phyloP scores from a whole-genome alignment of 2,329 filamentous ascomycete species.

The Phaeosphaeriaceae sp. region DNA sequence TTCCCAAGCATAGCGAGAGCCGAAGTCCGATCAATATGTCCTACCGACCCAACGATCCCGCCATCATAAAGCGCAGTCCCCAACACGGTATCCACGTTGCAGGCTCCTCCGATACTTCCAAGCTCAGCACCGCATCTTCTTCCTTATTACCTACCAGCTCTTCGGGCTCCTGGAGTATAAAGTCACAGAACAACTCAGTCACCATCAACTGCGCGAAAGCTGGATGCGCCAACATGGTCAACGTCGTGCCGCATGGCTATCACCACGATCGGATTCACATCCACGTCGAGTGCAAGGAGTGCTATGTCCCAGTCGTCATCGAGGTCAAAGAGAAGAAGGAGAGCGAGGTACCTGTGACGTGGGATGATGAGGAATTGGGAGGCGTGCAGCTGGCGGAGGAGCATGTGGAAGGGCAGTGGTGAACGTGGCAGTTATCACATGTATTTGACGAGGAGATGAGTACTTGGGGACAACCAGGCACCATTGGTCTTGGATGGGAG shows the following conservation, averaged over 20 bases:
- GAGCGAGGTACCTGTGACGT: background rate
- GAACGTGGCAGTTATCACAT: background rate
- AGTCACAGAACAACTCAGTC: background rate
- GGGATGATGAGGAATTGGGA: background rate
- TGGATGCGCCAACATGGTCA: slow-evolving; percentile 4
- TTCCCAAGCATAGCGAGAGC: too few species aligned
- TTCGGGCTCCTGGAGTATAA: too few species aligned
- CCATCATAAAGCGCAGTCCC: slow-evolving; percentile 5
- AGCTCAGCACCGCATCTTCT: background rate
- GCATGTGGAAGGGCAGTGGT: background rate
- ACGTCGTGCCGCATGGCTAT: background rate
- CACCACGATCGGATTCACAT: slow-evolving; percentile 1
- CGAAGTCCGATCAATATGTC: slow-evolving; percentile 1
- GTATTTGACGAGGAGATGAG: background rate
- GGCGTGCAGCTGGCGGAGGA: background rate
- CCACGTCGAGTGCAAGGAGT: slow-evolving; percentile 8
- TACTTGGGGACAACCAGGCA: background rate
- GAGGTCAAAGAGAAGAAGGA: background rate
- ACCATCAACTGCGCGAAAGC: slow-evolving; percentile 4
- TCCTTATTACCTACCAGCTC: too few species aligned
- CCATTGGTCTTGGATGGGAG: background rate
- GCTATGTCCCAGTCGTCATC: slow-evolving; percentile 1
- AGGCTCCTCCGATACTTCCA: background rate
- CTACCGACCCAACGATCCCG: slow-evolving; percentile 6
- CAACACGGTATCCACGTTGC: slow-evolving; percentile 5